Percentiles rank a stretch among this genome's conserved stretches.
These are phyloP conservation scores for Debaryomyces robertsiae DNA, from an alignment of 1,139 yeast genomes.

Conservation along the genomic window DNA sequence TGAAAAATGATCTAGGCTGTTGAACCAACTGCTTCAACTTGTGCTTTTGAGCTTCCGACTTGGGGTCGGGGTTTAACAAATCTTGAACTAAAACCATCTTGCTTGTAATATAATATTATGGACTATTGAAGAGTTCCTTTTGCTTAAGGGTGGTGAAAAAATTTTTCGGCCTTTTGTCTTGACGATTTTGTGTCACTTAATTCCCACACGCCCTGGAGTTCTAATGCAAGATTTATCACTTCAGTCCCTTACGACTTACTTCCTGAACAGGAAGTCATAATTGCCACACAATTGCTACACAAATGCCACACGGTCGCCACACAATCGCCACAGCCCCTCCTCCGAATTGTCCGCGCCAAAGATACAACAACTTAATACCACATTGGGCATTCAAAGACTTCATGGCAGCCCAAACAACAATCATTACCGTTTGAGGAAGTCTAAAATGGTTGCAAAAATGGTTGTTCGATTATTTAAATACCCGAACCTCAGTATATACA, in stretches of 20 bases:
- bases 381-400: not conserved
- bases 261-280: conserved; percentile 9
- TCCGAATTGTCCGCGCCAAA: no score
- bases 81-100: conserved; percentile 90
- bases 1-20: conserved; percentile 97
- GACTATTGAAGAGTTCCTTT: no score
- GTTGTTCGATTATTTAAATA: no score
- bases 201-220: conserved; percentile 7
- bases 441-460: no score
- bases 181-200: conserved; percentile 2
- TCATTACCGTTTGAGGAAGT: no score
- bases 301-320: no score
- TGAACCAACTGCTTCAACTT: conserved; percentile 97
- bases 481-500: no score
- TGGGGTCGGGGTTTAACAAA: conserved; percentile 96
- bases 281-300: no score
- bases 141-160: conserved; percentile 9
- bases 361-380: no score
- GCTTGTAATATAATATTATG: not conserved
- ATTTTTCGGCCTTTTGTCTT: conserved; percentile 12
- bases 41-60: conserved; percentile 95
- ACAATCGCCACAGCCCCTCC: no score
- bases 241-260: not conserved
- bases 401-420: no score
- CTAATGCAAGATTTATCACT: not conserved